These are phyloP conservation scores for Fusarium tuaranense DNA, from an alignment of 2,329 filamentous ascomycete genomes.

Conservation along the genomic window DNA sequence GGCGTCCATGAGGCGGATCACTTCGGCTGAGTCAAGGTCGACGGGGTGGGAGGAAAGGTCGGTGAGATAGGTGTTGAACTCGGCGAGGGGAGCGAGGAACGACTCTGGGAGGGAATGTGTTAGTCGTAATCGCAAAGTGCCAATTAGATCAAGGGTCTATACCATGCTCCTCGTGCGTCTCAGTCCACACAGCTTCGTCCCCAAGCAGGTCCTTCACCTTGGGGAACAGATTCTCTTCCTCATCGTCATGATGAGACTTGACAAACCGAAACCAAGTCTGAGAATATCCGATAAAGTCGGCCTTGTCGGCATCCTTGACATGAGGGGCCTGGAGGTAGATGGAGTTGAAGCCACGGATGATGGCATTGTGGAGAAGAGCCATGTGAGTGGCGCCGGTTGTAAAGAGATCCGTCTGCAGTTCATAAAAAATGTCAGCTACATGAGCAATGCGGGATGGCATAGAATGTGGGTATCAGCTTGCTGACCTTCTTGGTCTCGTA, in stretches of 20 bases:
- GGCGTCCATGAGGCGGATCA: conserved; percentile 61
- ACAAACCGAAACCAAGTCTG: conserved; percentile 70
- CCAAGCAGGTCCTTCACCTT: conserved; percentile 64
- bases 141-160: conserved; percentile 21
- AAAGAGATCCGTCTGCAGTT: conserved; percentile 65
- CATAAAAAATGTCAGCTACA: not conserved
- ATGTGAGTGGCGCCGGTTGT: conserved; percentile 71
- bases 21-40: conserved; percentile 57
- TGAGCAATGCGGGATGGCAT: not conserved
- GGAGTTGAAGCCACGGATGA: conserved; percentile 73
- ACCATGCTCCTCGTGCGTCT: conserved; percentile 68
- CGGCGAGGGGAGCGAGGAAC: conserved; percentile 63
- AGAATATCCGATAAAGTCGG: conserved; percentile 68
- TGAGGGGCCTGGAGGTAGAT: conserved; percentile 70
- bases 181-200: conserved; percentile 63
- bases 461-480: not conserved
- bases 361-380: conserved; percentile 70
- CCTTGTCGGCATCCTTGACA: conserved; percentile 62
- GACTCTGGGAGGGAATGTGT: conserved; percentile 45
- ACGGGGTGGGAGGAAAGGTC: conserved; percentile 52
- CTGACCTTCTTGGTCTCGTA: conserved; percentile 63
- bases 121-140: not conserved
- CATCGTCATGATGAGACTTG: conserved; percentile 70
- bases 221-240: conserved; percentile 68
- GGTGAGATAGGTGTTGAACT: conserved; percentile 65